Conservation (phyloP, 164 flowering plant genomes). For the Chimonanthus praecox region DNA sequence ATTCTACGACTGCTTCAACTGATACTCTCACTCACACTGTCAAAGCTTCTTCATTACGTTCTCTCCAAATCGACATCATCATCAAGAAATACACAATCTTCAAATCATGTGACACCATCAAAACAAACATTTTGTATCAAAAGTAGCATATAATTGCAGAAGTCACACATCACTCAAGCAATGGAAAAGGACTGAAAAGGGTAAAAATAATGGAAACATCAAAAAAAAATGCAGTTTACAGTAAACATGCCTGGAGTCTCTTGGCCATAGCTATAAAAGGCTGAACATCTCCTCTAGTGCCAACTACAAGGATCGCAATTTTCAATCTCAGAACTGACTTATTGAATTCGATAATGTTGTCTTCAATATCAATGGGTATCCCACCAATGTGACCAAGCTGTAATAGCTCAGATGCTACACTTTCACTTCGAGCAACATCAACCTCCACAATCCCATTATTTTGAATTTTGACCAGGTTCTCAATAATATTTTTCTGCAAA, state of each 20-base stretch:
- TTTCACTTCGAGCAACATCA: slow-evolving; percentile 50
- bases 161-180: not conserved
- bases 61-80: too few relatives aligned
- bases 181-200: not conserved
- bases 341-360: slow-evolving; percentile 19
- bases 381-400: slow-evolving; percentile 52
- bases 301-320: slow-evolving; percentile 85
- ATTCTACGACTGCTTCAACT: too few relatives aligned
- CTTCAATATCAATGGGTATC: slow-evolving; percentile 20
- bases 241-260: slow-evolving; percentile 69
- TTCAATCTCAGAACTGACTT: slow-evolving; percentile 68
- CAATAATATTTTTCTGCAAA: slow-evolving; percentile 65
- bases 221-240: not conserved
- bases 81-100: too few relatives aligned
- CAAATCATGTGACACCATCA: too few relatives aligned
- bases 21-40: too few relatives aligned
- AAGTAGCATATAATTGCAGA: not conserved
- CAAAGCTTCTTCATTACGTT: too few relatives aligned
- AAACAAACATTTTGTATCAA: not conserved
- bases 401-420: slow-evolving; percentile 70
- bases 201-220: not conserved
- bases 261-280: slow-evolving; percentile 86
- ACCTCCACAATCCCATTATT: slow-evolving; percentile 86
- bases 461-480: slow-evolving; percentile 68
- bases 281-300: slow-evolving; percentile 97